These are phyloP conservation scores for Geotrichum phurueaensis DNA, from an alignment of 1,139 yeast genomes.

Conservation along the genomic window DNA sequence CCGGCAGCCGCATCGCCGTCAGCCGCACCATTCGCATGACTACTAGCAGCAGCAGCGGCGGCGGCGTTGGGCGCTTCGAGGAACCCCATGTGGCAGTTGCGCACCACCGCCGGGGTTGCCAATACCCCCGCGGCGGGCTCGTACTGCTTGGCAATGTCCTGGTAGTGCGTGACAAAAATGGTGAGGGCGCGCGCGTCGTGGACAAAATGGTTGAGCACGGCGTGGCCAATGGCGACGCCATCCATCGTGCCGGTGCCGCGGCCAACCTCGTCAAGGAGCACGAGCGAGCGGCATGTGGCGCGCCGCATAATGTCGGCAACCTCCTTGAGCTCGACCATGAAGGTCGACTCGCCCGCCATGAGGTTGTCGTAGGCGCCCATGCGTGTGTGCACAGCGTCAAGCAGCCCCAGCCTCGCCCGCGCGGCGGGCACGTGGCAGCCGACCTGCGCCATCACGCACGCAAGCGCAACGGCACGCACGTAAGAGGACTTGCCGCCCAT, in stretches of 20 bases:
- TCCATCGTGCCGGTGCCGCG: slow-evolving; percentile 81
- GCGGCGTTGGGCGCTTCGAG: slow-evolving; percentile 35
- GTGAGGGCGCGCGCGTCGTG: slow-evolving; percentile 48
- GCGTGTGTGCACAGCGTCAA: slow-evolving; percentile 46
- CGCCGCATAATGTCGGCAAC: slow-evolving; percentile 50
- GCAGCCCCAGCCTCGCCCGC: slow-evolving; percentile 51
- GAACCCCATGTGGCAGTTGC: slow-evolving; percentile 73
- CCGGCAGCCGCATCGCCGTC: slow-evolving; percentile 17
- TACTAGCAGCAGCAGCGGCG: slow-evolving; percentile 15
- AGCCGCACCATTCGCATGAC: slow-evolving; percentile 12
- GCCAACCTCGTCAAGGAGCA: slow-evolving; percentile 62
- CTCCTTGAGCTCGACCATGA: slow-evolving; percentile 68
- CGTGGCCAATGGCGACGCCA: slow-evolving; percentile 80
- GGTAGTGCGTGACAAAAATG: slow-evolving; percentile 83
- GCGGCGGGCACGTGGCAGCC: slow-evolving; percentile 79
- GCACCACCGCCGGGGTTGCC: slow-evolving; percentile 33
- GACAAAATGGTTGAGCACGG: slow-evolving; percentile 63
- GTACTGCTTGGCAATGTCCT: slow-evolving; percentile 48
- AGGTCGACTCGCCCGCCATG: slow-evolving; percentile 63
- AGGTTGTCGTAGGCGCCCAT: slow-evolving; percentile 77
- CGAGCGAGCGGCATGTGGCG: slow-evolving; percentile 49
- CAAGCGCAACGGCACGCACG: slow-evolving; percentile 57
- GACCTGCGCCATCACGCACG: slow-evolving; percentile 73
- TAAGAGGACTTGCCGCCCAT: slow-evolving; percentile 77
- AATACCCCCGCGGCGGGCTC: not conserved